phyloP scores from a whole-genome alignment of 768 basidiomycete genomes.

The Udeniomyces megalosporus region DNA sequence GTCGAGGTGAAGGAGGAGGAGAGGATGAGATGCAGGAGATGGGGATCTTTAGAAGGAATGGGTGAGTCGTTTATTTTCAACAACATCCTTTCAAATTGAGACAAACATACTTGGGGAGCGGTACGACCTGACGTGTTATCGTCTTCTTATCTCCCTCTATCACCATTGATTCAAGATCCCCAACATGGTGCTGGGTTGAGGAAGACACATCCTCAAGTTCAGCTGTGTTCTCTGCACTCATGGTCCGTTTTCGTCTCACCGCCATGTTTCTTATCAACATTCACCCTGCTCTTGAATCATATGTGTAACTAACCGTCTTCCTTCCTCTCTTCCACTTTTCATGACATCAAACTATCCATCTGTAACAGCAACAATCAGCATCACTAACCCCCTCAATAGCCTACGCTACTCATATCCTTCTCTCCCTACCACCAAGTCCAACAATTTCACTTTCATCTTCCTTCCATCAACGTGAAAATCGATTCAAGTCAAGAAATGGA shows the following conservation, averaged over 20 bases:
- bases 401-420: conserved; percentile 1
- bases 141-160: not conserved
- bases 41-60: not conserved
- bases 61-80: not conserved
- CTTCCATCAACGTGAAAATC: no score
- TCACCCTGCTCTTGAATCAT: not conserved
- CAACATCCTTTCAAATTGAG: not conserved
- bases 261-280: no score
- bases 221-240: not conserved
- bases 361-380: not conserved
- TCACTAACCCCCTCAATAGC: conserved; percentile 3
- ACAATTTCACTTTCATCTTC: not conserved
- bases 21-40: not conserved
- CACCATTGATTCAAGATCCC: not conserved
- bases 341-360: no score
- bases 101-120: not conserved
- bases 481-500: no score
- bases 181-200: conserved; percentile 12
- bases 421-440: not conserved
- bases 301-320: no score
- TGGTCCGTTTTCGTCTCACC: not conserved
- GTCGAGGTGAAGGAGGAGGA: not conserved
- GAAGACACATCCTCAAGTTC: not conserved
- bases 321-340: not conserved
- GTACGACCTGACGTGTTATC: no score